phyloP scores from a whole-genome alignment of 352 stramenopile species.

The Pythium coloratum region DNA sequence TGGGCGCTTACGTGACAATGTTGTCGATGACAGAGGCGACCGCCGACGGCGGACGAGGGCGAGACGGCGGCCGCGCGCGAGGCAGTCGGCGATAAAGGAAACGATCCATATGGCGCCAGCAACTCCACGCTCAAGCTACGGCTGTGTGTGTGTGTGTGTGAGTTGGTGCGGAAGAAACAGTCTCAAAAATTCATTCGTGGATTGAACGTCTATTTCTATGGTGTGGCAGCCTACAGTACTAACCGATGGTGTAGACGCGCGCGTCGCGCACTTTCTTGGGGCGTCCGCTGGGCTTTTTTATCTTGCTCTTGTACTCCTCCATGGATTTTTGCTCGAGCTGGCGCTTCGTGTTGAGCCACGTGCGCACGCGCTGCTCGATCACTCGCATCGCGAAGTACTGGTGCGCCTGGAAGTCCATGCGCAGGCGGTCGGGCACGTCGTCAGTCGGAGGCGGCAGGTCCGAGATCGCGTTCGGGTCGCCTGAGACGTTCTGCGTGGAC shows the following conservation, averaged over 20 bases:
- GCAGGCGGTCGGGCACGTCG: slow-evolving; percentile 34
- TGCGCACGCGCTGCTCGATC: slow-evolving; percentile 55
- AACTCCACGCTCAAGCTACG: background rate
- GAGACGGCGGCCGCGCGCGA: slow-evolving; percentile 36
- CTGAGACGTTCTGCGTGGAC: slow-evolving; percentile 20
- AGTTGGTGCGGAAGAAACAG: background rate
- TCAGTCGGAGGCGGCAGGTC: slow-evolving; percentile 42
- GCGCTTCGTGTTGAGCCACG: slow-evolving; percentile 72
- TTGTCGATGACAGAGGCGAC: slow-evolving; percentile 10
- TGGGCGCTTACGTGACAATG: background rate
- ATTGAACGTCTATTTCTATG: slow-evolving; percentile 6
- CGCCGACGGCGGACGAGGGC: slow-evolving; percentile 20
- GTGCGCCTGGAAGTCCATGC: slow-evolving; percentile 63
- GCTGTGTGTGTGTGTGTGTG: background rate
- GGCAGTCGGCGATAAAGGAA: slow-evolving; percentile 48
- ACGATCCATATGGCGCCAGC: background rate
- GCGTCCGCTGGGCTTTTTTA: slow-evolving; percentile 76
- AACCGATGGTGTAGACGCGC: slow-evolving; percentile 73
- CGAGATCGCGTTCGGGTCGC: slow-evolving; percentile 42
- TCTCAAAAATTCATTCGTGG: background rate
- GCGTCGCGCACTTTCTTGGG: slow-evolving; percentile 77
- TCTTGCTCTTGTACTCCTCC: slow-evolving; percentile 86
- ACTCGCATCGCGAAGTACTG: slow-evolving; percentile 64
- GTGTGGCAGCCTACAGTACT: slow-evolving; percentile 10
- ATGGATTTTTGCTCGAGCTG: slow-evolving; percentile 70